phyloP scores from a whole-genome alignment of 305 asterid genomes.

The Fraxinus platypoda region DNA sequence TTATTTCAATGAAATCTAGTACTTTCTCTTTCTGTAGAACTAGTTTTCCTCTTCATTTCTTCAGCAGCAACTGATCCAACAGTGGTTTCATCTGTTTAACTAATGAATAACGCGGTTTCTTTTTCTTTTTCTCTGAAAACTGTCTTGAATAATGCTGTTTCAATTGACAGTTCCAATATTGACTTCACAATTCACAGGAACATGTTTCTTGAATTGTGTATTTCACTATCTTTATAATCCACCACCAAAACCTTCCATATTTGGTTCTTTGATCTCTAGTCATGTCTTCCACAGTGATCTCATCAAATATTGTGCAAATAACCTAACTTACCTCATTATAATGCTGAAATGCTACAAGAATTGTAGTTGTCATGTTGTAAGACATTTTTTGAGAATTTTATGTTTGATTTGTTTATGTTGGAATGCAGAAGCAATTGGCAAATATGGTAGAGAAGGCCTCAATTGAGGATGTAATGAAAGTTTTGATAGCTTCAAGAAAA shows the following conservation, averaged over 20 bases:
- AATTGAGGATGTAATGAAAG: slow-evolving; percentile 95
- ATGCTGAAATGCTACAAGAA: background rate
- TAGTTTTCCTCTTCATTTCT: background rate
- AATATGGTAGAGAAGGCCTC: slow-evolving; percentile 93
- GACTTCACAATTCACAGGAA: slow-evolving; percentile 56
- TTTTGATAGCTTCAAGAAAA: slow-evolving; percentile 77
- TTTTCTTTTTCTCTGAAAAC: background rate
- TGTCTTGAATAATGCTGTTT: background rate
- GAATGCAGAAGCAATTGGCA: slow-evolving; percentile 65
- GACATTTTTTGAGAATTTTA: background rate
- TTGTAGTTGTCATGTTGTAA: background rate
- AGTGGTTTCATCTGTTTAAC: background rate
- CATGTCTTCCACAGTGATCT: slow-evolving; percentile 65
- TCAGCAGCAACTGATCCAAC: background rate
- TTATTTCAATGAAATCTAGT: background rate
- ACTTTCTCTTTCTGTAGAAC: background rate
- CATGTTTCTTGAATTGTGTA: slow-evolving; percentile 38
- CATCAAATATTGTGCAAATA: slow-evolving; percentile 40
- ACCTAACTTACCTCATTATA: slow-evolving; percentile 57
- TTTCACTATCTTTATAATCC: slow-evolving; percentile 30
- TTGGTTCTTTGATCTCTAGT: slow-evolving; percentile 49
- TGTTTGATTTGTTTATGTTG: background rate
- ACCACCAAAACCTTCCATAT: slow-evolving; percentile 41
- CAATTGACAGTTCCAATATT: slow-evolving; percentile 24
- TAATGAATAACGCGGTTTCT: background rate